Evolutionary conservation across 345 rosid genomes (phyloP).

Genomic region (Gossypium anomalum): DNA sequence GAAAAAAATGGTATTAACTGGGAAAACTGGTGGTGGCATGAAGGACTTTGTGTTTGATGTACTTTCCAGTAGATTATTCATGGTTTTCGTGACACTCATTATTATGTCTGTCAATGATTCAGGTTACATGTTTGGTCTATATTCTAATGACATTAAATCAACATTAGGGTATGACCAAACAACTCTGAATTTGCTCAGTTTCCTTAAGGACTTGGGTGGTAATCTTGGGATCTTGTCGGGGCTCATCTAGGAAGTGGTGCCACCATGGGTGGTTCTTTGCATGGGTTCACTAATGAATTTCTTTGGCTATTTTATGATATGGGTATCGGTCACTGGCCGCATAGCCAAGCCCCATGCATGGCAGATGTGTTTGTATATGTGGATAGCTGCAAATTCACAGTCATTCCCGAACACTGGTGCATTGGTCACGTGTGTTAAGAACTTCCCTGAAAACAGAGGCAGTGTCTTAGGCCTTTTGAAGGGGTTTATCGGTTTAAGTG

Average conservation of each 20-base stretch:
- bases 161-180: conserved; percentile 46
- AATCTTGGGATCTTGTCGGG: conserved; percentile 48
- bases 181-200: conserved; percentile 41
- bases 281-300: conserved; percentile 43
- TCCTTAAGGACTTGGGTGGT: conserved; percentile 53
- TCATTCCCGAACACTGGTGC: conserved; percentile 54
- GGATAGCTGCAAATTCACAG: conserved; percentile 50
- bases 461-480: conserved; percentile 47
- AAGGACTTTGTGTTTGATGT: conserved; percentile 32
- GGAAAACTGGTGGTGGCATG: conserved; percentile 6
- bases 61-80: conserved; percentile 43
- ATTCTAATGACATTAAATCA: conserved; percentile 42
- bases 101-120: conserved; percentile 51
- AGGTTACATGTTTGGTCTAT: conserved; percentile 47
- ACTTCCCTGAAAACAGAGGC: conserved; percentile 54
- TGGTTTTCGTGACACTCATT: conserved; percentile 37
- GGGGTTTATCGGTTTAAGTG: conserved; percentile 52
- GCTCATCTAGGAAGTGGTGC: conserved; percentile 40
- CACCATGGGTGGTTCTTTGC: conserved; percentile 44
- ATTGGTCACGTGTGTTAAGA: conserved; percentile 49
- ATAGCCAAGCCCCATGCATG: conserved; percentile 37
- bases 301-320: conserved; percentile 42
- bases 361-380: conserved; percentile 52
- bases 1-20: not conserved
- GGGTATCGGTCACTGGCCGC: conserved; percentile 38